These are phyloP conservation scores for Emergomyces pasteurianus DNA, from an alignment of 2,329 filamentous ascomycete genomes.

Conservation along the genomic window DNA sequence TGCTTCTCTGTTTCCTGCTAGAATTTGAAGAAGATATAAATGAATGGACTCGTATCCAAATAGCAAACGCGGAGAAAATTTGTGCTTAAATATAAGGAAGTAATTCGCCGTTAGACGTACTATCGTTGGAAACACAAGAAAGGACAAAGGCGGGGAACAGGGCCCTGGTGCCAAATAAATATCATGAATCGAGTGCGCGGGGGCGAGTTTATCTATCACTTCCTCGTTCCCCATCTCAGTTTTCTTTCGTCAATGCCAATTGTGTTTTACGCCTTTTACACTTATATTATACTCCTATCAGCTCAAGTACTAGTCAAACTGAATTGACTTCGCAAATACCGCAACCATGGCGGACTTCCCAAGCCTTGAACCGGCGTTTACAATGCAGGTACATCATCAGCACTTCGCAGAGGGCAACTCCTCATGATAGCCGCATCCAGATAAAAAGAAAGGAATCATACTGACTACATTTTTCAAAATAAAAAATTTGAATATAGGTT, in stretches of 20 bases:
- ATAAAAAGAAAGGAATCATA: background rate
- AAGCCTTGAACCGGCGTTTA: slow-evolving; percentile 29
- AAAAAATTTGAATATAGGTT: slow-evolving; percentile 15
- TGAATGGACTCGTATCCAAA: too few relatives aligned
- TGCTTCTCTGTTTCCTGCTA: too few relatives aligned
- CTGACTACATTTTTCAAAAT: background rate
- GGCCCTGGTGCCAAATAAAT: too few relatives aligned
- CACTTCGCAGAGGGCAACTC: too few relatives aligned
- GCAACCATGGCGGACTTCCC: slow-evolving; percentile 26
- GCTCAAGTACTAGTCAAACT: background rate
- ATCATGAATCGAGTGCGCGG: background rate
- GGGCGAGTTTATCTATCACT: too few relatives aligned
- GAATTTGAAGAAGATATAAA: too few relatives aligned
- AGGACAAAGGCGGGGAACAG: background rate
- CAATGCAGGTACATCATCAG: slow-evolving; percentile 22
- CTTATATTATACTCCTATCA: background rate
- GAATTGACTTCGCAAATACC: background rate
- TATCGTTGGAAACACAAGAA: background rate
- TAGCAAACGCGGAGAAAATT: too few relatives aligned
- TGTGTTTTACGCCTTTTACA: background rate
- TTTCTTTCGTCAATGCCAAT: background rate
- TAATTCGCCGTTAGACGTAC: too few relatives aligned
- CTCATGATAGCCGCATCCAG: background rate
- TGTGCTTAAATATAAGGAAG: too few relatives aligned
- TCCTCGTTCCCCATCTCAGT: background rate